A percentile compares a stretch with the other conserved stretches of the same genome.
Evolutionary conservation across 2,329 filamentous ascomycete genomes (phyloP).

Genomic region (Fusarium cicatricum): DNA sequence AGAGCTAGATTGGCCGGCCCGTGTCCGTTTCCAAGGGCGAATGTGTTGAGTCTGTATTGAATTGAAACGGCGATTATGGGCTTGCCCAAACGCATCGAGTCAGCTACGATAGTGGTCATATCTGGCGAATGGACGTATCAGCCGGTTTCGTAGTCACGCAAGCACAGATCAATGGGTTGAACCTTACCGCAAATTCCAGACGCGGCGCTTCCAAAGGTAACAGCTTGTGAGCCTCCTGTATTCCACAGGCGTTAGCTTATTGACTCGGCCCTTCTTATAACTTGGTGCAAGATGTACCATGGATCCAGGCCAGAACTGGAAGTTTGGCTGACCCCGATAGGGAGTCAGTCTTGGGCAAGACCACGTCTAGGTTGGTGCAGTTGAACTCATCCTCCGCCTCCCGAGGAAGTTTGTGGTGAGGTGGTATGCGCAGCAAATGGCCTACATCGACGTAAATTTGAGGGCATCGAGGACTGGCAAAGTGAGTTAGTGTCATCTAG

Average conservation of each 20-base stretch:
- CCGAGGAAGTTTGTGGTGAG: conserved; percentile 24
- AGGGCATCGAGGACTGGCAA: conserved; percentile 51
- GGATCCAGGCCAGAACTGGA: conserved; percentile 56
- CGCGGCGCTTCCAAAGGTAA: conserved; percentile 53
- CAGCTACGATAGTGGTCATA: conserved; percentile 40
- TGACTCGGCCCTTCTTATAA: too few species aligned
- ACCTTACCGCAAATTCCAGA: conserved; percentile 53
- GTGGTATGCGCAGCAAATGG: conserved; percentile 53
- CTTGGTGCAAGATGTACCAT: conserved; percentile 45
- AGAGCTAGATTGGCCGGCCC: conserved; percentile 49
- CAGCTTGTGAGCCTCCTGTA: conserved; percentile 52
- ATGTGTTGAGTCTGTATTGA: conserved; percentile 40
- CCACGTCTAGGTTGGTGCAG: conserved; percentile 55
- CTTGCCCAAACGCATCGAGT: conserved; percentile 43
- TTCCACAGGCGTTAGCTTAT: not conserved
- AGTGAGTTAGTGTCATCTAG: too few species aligned
- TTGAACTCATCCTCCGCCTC: conserved; percentile 53
- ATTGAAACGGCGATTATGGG: conserved; percentile 32
- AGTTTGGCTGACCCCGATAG: conserved; percentile 11
- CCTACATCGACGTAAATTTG: conserved; percentile 52
- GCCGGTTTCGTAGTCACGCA: not conserved
- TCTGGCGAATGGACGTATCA: not conserved
- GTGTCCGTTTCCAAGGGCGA: conserved; percentile 53
- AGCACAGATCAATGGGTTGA: too few species aligned
- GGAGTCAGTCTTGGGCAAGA: conserved; percentile 37